Base-by-base conservation (phyloP, 345 rosid species). In the Abelmoschus esculentus region DNA sequence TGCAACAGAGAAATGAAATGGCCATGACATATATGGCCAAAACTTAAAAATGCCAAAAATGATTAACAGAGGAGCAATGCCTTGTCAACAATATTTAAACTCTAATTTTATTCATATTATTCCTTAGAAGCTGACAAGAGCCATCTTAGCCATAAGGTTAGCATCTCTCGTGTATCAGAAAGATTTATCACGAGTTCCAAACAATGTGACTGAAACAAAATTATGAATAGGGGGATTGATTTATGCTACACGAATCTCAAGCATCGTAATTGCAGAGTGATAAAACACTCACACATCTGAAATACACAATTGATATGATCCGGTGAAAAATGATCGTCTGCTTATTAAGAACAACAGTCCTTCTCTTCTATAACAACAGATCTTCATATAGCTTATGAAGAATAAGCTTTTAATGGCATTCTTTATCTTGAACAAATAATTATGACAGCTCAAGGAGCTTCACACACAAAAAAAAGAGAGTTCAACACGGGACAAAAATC, bases 171-270 rank as follows among this genome's bases (percentile, higher is more conserved):
- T 2, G 67, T 8, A 69, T 14, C 64, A 53, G 29, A 64, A 7
- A 76, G 22, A 66, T 44, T 19, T 55, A 71, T 54, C 34, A 58
- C 26, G 15, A 42, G 62, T 15, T 57, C 73, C 38, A 59, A 69
- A 46, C 54, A 58, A 6, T 65, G 10, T 34, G 67, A 53, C 72
- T 54, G 75, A 70, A 59, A 69, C 17, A 44, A 69, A 34, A 53
- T 42, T 29, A 32, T 5, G 64, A 44, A 5, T 22, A 75, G 67
- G 59, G 55, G 57, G n/a, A 55, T 19, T 49, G 70, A 32, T 13
- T 42, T 57, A 42, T 8, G 49, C 38, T 44, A 49, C 18, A 18
- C 62, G 38, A 79, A 57, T 15, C 61, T 73, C 69, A 68, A 19
- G 59, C 56, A 69, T 54, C 56, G 9, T 54, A 54, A 67, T 56